Percentiles rank a stretch among this genome's conserved stretches.
Evolutionary conservation across 345 rosid species (phyloP).

Genomic region (Dimocarpus longan): DNA sequence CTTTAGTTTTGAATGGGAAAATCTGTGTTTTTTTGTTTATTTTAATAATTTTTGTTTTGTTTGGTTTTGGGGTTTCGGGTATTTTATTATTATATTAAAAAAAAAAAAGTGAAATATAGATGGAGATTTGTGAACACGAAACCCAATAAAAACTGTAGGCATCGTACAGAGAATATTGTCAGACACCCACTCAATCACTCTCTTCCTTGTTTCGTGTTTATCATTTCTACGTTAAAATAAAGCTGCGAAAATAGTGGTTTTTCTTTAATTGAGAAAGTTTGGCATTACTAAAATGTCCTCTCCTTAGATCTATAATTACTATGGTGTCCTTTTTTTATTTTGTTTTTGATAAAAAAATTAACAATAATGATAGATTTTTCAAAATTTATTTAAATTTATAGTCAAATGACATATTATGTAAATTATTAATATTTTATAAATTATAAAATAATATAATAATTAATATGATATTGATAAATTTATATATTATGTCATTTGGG

Average conservation of each 20-base stretch:
- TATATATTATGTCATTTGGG: too few relatives aligned
- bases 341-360: too few relatives aligned
- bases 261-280: neutral
- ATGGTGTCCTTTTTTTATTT: conserved; percentile 3
- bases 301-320: neutral
- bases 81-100: too few relatives aligned
- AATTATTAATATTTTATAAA: too few relatives aligned
- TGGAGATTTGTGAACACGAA: conserved; percentile 10
- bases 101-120: too few relatives aligned
- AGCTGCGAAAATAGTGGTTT: conserved; percentile 14
- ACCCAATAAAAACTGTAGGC: conserved; percentile 28
- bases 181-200: conserved; percentile 24
- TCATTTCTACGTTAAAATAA: neutral
- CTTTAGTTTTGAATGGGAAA: neutral
- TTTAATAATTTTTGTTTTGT: neutral
- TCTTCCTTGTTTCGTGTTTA: neutral
- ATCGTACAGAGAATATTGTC: conserved; percentile 75
- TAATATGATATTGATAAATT: too few relatives aligned
- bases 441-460: too few relatives aligned
- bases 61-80: neutral
- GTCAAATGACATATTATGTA: too few relatives aligned
- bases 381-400: too few relatives aligned
- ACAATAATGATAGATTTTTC: too few relatives aligned
- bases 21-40: neutral
- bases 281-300: too few relatives aligned